phyloP scores from a whole-genome alignment of 2,329 filamentous ascomycete species.

The Annulohypoxylon truncatum region DNA sequence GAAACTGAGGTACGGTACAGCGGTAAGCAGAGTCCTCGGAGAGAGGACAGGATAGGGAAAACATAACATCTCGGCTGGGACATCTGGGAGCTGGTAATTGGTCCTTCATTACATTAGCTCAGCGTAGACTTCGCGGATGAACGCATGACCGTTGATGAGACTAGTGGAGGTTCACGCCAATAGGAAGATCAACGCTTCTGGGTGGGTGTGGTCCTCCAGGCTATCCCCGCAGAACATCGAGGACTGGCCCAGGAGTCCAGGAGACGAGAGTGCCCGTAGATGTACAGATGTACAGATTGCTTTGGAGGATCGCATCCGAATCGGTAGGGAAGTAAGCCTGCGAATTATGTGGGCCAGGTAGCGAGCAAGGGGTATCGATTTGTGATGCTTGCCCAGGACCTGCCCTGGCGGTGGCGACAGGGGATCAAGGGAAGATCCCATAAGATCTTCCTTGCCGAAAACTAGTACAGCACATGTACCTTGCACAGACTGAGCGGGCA shows the following conservation, averaged over 20 bases:
- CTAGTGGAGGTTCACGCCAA: conserved; percentile 55
- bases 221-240: conserved; percentile 48
- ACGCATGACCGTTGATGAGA: conserved; percentile 64
- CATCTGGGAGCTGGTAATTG: conserved; percentile 55
- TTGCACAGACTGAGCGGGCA: conserved; percentile 40
- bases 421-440: conserved; percentile 48
- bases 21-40: conserved; percentile 47
- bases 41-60: conserved; percentile 49
- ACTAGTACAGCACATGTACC: conserved; percentile 41
- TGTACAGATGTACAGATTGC: conserved; percentile 37
- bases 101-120: conserved; percentile 58
- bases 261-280: conserved; percentile 24
- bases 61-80: conserved; percentile 57
- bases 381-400: conserved; percentile 47
- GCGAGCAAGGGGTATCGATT: conserved; percentile 49
- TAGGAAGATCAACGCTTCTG: conserved; percentile 47
- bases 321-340: conserved; percentile 50
- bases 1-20: conserved; percentile 45
- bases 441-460: conserved; percentile 48
- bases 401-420: conserved; percentile 45
- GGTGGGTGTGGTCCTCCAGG: conserved; percentile 51
- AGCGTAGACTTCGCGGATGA: conserved; percentile 60
- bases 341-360: conserved; percentile 46
- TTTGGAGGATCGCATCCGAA: conserved; percentile 50
- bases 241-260: conserved; percentile 30